phyloP scores from a whole-genome alignment of 805 yeast genomes.

The Saccharomycopsis sp. region DNA sequence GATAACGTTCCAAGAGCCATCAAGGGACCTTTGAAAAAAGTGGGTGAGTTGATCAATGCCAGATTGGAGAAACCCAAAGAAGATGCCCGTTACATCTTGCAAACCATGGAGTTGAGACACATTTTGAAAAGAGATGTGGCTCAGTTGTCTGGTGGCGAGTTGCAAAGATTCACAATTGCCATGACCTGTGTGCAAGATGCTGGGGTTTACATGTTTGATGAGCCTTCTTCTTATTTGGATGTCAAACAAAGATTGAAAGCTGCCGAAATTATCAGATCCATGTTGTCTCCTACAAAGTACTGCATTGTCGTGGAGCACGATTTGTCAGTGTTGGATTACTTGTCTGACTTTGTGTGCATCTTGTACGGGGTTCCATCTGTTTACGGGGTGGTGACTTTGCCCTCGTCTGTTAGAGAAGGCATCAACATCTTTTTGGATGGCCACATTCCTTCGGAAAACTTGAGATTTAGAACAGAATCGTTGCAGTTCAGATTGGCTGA shows the following conservation, averaged over 20 bases:
- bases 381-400: constrained; percentile 96
- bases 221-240: constrained; percentile 96
- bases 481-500: constrained; percentile 89
- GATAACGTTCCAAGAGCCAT: constrained; percentile 96
- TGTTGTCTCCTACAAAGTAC: constrained; percentile 66
- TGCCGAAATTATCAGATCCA: constrained; percentile 84
- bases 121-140: constrained; percentile 81
- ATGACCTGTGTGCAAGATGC: constrained; percentile 95
- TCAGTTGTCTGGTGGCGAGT: constrained; percentile 94
- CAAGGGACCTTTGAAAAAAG: constrained; percentile 80
- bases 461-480: constrained; percentile 94
- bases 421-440: constrained; percentile 98
- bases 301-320: constrained; percentile 98
- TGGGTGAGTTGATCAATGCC: constrained; percentile 71
- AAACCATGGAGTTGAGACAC: constrained; percentile 62
- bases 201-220: constrained; percentile 97
- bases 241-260: constrained; percentile 98
- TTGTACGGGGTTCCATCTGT: constrained; percentile 97
- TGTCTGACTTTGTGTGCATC: constrained; percentile 95
- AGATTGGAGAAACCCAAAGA: constrained; percentile 62
- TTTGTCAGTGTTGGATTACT: constrained; percentile 91
- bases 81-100: constrained; percentile 54
- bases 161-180: constrained; percentile 96
- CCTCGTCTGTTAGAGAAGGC: constrained; percentile 97
- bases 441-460: constrained; percentile 91